phyloP scores from a whole-genome alignment of 768 basidiomycete genomes.

The Tricholoma sp. region DNA sequence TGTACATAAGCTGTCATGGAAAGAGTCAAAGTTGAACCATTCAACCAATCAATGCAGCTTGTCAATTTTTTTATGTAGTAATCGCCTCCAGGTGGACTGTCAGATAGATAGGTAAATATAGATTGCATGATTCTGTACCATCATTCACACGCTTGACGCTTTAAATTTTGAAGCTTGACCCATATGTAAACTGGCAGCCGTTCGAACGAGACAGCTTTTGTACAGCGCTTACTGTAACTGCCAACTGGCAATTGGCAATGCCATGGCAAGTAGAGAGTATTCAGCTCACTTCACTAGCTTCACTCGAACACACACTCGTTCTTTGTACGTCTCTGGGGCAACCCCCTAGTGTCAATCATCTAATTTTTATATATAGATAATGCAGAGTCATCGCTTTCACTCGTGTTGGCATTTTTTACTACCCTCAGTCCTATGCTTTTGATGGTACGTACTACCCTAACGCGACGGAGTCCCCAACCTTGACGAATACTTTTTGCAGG shows the following conservation, averaged over 20 bases:
- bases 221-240: too few relatives aligned
- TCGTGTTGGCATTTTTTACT: conserved; percentile 49
- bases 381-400: conserved; percentile 50
- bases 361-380: conserved; percentile 41
- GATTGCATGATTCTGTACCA: too few relatives aligned
- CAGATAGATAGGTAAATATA: too few relatives aligned
- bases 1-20: too few relatives aligned
- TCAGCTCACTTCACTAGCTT: neutral
- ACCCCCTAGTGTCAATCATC: neutral
- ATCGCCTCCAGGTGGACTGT: too few relatives aligned
- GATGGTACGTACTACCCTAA: conserved; percentile 42
- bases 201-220: too few relatives aligned
- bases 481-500: conserved; percentile 33
- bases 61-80: too few relatives aligned
- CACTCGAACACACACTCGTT: conserved; percentile 63
- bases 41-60: too few relatives aligned
- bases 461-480: neutral
- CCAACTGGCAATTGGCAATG: neutral
- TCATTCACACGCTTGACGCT: too few relatives aligned
- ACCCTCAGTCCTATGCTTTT: conserved; percentile 68
- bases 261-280: neutral
- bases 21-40: too few relatives aligned
- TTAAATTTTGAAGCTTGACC: too few relatives aligned
- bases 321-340: conserved; percentile 40
- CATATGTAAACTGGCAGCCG: too few relatives aligned